Conservation (phyloP, 345 rosid species). For the Rubroshorea leprosula region DNA sequence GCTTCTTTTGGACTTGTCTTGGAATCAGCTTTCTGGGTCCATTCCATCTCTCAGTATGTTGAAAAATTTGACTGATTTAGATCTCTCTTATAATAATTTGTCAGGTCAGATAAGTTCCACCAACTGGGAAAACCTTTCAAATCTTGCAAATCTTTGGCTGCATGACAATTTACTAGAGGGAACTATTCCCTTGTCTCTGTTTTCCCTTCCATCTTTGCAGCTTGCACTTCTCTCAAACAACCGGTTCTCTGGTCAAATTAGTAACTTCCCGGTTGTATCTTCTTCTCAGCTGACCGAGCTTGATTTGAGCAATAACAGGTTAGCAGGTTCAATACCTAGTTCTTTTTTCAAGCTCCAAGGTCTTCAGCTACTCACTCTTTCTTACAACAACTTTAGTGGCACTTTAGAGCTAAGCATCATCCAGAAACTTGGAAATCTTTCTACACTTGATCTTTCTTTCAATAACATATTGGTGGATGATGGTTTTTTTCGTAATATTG, state of each 20-base stretch:
- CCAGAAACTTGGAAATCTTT: neutral
- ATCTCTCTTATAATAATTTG: conserved; percentile 25
- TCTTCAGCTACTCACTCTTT: conserved; percentile 27
- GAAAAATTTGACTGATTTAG: neutral
- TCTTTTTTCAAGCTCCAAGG: conserved; percentile 14
- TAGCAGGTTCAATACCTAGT: conserved; percentile 25
- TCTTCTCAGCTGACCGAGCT: neutral
- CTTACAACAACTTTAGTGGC: conserved; percentile 44
- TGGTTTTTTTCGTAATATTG: too few relatives aligned
- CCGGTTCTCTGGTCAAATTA: neutral
- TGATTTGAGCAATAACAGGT: conserved; percentile 36
- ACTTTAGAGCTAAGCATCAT: conserved; percentile 18
- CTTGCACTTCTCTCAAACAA: neutral
- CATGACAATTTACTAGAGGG: conserved; percentile 13
- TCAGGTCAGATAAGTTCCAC: conserved; percentile 18
- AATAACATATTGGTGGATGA: too few relatives aligned
- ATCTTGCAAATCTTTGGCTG: neutral
- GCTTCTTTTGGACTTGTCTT: conserved; percentile 28
- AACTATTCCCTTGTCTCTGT: neutral
- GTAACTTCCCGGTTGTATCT: neutral
- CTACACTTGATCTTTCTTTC: conserved; percentile 24
- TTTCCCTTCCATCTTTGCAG: neutral
- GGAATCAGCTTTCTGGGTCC: conserved; percentile 25
- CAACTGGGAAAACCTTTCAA: neutral
- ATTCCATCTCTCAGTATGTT: conserved; percentile 19